Conservation (phyloP, 2,329 filamentous ascomycete genomes). For the Alternaria solani region DNA sequence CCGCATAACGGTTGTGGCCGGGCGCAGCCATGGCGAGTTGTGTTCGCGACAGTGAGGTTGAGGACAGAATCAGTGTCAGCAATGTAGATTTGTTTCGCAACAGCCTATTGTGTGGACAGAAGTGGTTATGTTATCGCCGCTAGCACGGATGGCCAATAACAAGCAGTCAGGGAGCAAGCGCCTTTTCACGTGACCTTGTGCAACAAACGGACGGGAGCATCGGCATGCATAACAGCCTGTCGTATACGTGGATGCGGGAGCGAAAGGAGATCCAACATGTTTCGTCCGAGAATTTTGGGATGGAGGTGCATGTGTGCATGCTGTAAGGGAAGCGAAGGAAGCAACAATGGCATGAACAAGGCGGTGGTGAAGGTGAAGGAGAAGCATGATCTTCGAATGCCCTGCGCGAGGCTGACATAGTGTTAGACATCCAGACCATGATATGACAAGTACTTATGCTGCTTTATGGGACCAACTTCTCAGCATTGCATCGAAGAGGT, state of each 20-base stretch:
- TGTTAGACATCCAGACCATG: background rate
- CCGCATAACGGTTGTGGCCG: constrained; percentile 35
- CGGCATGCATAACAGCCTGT: background rate
- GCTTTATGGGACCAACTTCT: background rate
- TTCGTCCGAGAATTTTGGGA: background rate
- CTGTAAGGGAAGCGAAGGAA: background rate
- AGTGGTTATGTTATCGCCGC: background rate
- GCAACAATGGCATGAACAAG: background rate
- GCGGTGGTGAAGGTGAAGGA: constrained; percentile 1
- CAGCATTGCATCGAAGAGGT: background rate
- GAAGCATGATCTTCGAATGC: background rate
- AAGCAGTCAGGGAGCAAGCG: constrained; percentile 17
- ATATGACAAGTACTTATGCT: background rate
- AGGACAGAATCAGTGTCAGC: background rate
- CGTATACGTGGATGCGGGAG: background rate
- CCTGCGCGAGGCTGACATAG: background rate
- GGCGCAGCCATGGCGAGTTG: constrained; percentile 23
- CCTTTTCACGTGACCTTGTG: constrained; percentile 10
- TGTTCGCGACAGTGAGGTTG: background rate
- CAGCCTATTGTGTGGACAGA: background rate
- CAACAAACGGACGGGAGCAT: constrained; percentile 5
- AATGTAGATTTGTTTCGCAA: background rate
- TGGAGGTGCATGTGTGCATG: background rate
- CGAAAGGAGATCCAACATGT: background rate
- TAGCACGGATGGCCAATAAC: constrained; percentile 2